Percentiles rank a stretch among this genome's conserved stretches.
Conservation (phyloP, 768 basidiomycete genomes). For the Cantharellus cinnabarinus region DNA sequence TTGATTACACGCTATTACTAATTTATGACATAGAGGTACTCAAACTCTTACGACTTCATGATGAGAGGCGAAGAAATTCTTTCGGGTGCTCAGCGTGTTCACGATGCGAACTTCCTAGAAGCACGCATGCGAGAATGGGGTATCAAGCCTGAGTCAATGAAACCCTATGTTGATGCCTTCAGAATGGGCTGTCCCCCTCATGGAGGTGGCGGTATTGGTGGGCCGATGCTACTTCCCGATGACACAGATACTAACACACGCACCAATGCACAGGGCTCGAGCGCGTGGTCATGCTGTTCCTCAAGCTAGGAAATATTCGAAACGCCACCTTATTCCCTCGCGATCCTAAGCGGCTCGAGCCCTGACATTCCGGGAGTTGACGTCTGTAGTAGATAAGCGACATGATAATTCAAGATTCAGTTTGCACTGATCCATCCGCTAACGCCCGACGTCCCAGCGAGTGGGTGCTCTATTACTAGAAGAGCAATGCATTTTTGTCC, state of each 20-base stretch:
- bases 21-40: constrained; percentile 22
- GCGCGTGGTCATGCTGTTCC: constrained; percentile 91
- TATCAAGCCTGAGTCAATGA: constrained; percentile 82
- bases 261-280: constrained; percentile 33
- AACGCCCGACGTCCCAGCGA: too few species aligned
- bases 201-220: constrained; percentile 85
- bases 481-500: too few species aligned
- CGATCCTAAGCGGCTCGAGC: constrained; percentile 87
- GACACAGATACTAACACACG: neutral
- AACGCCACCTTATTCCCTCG: constrained; percentile 87
- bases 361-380: constrained; percentile 20
- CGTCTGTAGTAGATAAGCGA: too few species aligned
- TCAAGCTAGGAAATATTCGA: constrained; percentile 91
- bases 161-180: constrained; percentile 85
- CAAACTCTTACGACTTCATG: constrained; percentile 99
- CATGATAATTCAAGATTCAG: too few species aligned
- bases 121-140: constrained; percentile 75
- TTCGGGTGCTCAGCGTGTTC: constrained; percentile 94
- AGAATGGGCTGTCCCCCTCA: constrained; percentile 88
- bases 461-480: too few species aligned
- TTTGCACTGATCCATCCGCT: too few species aligned
- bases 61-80: constrained; percentile 99
- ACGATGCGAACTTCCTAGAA: constrained; percentile 63
- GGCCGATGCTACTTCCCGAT: constrained; percentile 5
- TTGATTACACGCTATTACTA: neutral